Conservation (phyloP, 2,329 filamentous ascomycete species). For the Penicillium janthinellum region DNA sequence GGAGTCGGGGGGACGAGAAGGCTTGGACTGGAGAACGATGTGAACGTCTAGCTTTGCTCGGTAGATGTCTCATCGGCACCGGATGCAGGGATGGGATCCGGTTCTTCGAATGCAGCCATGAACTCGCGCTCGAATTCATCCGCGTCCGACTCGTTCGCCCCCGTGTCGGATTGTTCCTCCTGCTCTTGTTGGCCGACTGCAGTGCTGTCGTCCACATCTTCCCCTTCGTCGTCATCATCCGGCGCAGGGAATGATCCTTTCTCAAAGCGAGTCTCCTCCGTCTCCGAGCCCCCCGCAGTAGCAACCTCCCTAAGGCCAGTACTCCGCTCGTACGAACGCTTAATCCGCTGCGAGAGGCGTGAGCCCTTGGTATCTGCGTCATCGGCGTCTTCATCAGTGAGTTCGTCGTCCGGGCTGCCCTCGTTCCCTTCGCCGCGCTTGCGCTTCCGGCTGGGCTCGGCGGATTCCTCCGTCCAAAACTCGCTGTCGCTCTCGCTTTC, state of each 20-base stretch:
- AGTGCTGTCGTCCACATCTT: not conserved
- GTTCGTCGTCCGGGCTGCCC: constrained; percentile 26
- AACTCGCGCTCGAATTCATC: constrained; percentile 57
- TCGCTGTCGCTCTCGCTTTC: constrained; percentile 56
- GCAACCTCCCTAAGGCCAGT: constrained; percentile 43
- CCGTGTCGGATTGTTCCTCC: not conserved
- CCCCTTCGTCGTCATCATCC: constrained; percentile 46
- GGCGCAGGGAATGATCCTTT: constrained; percentile 32
- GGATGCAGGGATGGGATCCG: not conserved
- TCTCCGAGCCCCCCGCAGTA: constrained; percentile 26
- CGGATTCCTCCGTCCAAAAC: constrained; percentile 27
- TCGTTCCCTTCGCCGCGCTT: constrained; percentile 37
- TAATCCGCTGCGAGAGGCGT: constrained; percentile 43
- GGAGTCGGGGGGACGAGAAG: not conserved
- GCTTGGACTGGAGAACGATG: not conserved
- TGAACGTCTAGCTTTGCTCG: not conserved
- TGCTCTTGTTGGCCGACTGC: not conserved
- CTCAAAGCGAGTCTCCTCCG: constrained; percentile 31
- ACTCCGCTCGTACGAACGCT: constrained; percentile 45
- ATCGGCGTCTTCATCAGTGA: constrained; percentile 28
- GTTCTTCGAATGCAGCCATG: constrained; percentile 59
- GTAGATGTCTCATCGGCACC: not conserved
- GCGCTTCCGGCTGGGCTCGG: constrained; percentile 36
- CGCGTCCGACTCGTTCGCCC: constrained; percentile 36
- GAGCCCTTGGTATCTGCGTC: constrained; percentile 46